phyloP scores from a whole-genome alignment of 2,329 filamentous ascomycete genomes.

The Xylaria sp. region DNA sequence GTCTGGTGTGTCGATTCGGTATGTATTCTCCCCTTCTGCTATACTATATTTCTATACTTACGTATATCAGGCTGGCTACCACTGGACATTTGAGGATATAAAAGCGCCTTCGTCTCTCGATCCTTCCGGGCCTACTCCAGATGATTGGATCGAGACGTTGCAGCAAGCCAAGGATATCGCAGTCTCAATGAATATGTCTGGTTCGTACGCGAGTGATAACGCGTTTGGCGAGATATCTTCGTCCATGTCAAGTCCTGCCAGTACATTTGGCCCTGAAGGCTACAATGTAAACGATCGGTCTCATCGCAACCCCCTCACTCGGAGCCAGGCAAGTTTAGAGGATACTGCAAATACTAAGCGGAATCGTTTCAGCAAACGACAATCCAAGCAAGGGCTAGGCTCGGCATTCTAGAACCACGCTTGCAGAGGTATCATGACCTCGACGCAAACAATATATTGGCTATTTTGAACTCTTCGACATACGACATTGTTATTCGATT shows the following conservation, averaged over 20 bases:
- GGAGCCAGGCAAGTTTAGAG: constrained; percentile 67
- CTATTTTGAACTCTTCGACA: constrained; percentile 31
- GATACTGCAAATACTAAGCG: constrained; percentile 63
- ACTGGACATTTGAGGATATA: constrained; percentile 93
- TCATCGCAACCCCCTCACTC: constrained; percentile 68
- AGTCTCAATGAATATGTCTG: constrained; percentile 74
- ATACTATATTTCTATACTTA: constrained; percentile 39
- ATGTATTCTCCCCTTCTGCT: constrained; percentile 57
- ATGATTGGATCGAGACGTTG: constrained; percentile 93
- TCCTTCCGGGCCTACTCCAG: constrained; percentile 73
- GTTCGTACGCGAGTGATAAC: constrained; percentile 74
- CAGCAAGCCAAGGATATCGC: constrained; percentile 89
- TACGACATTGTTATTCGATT: constrained; percentile 40
- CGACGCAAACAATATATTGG: constrained; percentile 32
- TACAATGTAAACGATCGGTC: constrained; percentile 63
- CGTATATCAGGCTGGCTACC: constrained; percentile 77
- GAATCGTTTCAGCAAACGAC: constrained; percentile 87
- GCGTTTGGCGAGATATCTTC: constrained; percentile 76
- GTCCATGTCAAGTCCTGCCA: constrained; percentile 79
- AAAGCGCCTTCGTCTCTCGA: constrained; percentile 71
- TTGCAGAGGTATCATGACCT: constrained; percentile 31
- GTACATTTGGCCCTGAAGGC: constrained; percentile 72
- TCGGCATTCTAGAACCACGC: constrained; percentile 75
- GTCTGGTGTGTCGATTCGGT: constrained; percentile 95
- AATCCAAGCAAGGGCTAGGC: constrained; percentile 93